Evolutionary conservation across 208 protist genomes (phyloP), one percentile per base, ranked within the genome.

Genomic region (Trypanosoma grayi): DNA sequence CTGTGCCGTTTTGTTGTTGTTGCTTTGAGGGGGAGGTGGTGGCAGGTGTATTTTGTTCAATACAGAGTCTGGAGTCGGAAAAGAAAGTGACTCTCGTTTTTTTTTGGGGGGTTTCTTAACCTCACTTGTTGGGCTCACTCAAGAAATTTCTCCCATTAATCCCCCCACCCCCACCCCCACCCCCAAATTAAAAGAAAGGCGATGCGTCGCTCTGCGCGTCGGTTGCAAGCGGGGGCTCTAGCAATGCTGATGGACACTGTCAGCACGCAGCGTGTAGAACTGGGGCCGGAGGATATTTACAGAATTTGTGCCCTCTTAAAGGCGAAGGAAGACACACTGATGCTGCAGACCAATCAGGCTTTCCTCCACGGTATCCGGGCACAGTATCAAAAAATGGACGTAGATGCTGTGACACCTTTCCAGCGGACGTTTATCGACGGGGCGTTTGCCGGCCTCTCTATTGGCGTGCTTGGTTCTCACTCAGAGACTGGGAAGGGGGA

Each of bases 351-450:
- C 14, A 60, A 79, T 27, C 14, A 34, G 7, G 13, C 10, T 6
- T 87, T 87, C 64, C 20, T 80, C 14, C 43, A 28, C 40, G 55
- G 67, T 33, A 24, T 87, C 18, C 51, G 55, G 22, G 31, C 24
- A 11, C 61, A 72, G 37, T 80, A 80, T 54, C 10, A 52, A 37
- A 47, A 63, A 13, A 51, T 63, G 11, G 45, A 65, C 31, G 41
- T 44, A 25, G 66, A 75, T 9, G 57, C 43, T 0, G 37, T 83
- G 10, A 64, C 51, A 24, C 75, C 77, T 13, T 88, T 88, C 66
- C 81, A 88, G 61, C 58, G 60, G 25, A 66, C 56, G 14, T 75
- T 85, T 22, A 69, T 88, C 39, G 76, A 87, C 36, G 54, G 56
- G 0, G 50, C 71, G 0, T 68, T 81, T 43, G 33, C 59, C 6